phyloP scores from a whole-genome alignment of 1,284 basidiomycete genomes.

The Ustanciosporium gigantosporum region DNA sequence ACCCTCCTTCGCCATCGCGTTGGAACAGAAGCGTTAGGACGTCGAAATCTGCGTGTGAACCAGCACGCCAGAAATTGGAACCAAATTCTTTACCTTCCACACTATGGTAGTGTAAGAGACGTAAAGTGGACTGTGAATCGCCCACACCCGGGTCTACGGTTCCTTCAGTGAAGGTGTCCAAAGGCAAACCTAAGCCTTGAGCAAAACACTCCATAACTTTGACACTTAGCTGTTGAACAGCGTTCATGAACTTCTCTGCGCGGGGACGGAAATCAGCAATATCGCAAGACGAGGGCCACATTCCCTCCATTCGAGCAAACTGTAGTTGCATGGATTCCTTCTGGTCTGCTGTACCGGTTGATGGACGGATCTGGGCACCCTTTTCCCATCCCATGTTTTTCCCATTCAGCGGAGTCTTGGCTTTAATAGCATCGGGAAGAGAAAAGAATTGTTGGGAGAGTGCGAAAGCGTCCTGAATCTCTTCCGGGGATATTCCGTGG shows the following conservation, averaged over 20 bases:
- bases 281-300: slow-evolving; percentile 68
- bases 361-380: slow-evolving; percentile 63
- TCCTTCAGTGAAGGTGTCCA: slow-evolving; percentile 62
- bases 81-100: slow-evolving; percentile 58
- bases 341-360: slow-evolving; percentile 63
- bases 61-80: slow-evolving; percentile 64
- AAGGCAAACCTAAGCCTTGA: slow-evolving; percentile 65
- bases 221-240: slow-evolving; percentile 66
- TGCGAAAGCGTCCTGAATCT: slow-evolving; percentile 66
- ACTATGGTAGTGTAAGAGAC: slow-evolving; percentile 68
- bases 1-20: slow-evolving; percentile 67
- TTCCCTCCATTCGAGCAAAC: slow-evolving; percentile 61
- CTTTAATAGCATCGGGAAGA: slow-evolving; percentile 66
- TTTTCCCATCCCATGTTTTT: slow-evolving; percentile 62
- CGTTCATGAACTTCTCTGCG: slow-evolving; percentile 66
- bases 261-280: slow-evolving; percentile 68
- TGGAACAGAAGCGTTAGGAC: slow-evolving; percentile 69
- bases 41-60: slow-evolving; percentile 69
- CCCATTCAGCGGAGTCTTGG: slow-evolving; percentile 67
- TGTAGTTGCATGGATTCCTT: slow-evolving; percentile 64
- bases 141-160: slow-evolving; percentile 37
- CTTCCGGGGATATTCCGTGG: slow-evolving; percentile 63
- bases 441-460: slow-evolving; percentile 68
- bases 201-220: slow-evolving; percentile 63
- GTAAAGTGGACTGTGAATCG: slow-evolving; percentile 67